These are phyloP conservation scores for Inga oerstediana DNA, from an alignment of 306 rosid species.

Conservation along the genomic window DNA sequence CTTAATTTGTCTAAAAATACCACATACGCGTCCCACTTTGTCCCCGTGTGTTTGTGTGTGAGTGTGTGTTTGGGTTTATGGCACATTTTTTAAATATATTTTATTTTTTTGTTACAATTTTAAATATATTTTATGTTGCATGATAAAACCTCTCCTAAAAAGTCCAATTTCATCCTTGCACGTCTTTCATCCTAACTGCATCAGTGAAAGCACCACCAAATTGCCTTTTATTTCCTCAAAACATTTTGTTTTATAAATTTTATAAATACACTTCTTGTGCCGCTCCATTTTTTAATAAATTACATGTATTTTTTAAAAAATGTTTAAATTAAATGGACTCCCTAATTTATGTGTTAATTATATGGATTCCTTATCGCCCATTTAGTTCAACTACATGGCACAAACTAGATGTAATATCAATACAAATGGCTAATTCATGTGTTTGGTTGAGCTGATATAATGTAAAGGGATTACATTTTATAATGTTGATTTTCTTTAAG, in stretches of 20 bases:
- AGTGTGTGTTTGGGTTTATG: conserved; percentile 35
- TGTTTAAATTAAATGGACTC: too few relatives aligned
- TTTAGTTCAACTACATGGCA: too few relatives aligned
- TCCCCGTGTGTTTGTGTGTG: conserved; percentile 39
- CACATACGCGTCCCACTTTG: conserved; percentile 30
- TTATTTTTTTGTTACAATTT: too few relatives aligned
- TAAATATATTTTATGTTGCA: conserved; percentile 37
- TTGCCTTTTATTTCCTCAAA: conserved; percentile 32
- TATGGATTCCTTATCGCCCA: too few relatives aligned
- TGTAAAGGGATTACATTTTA: too few relatives aligned
- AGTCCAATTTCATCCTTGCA: conserved; percentile 63
- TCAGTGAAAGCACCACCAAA: conserved; percentile 17
- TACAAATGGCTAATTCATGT: too few relatives aligned
- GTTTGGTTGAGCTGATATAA: too few relatives aligned
- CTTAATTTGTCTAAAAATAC: conserved; percentile 44
- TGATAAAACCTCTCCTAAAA: conserved; percentile 36
- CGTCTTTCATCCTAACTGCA: conserved; percentile 47
- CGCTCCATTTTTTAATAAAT: neutral
- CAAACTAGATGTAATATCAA: too few relatives aligned
- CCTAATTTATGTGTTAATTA: too few relatives aligned
- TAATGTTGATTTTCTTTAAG: too few relatives aligned
- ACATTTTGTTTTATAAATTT: neutral
- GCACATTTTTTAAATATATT: conserved; percentile 27
- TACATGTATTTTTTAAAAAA: neutral
- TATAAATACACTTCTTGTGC: neutral